phyloP scores from a whole-genome alignment of 495 filamentous ascomycete species.

The Aspergillus coremiiformis region DNA sequence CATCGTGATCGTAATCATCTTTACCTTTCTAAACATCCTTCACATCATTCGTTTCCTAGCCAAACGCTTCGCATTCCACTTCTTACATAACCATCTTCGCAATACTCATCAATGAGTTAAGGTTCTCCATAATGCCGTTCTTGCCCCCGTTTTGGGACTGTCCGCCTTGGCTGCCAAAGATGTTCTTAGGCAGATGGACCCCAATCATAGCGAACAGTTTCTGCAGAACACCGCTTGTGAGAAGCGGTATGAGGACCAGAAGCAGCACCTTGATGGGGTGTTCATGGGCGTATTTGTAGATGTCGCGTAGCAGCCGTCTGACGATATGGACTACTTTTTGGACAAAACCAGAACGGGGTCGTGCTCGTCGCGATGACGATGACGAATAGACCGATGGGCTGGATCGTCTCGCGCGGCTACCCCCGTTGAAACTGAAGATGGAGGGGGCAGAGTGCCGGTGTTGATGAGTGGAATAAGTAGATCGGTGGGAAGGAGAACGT shows the following conservation, averaged over 20 bases:
- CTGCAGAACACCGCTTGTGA: constrained; percentile 71
- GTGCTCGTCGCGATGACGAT: constrained; percentile 52
- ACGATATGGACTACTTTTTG: constrained; percentile 60
- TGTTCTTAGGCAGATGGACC: constrained; percentile 55
- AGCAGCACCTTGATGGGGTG: constrained; percentile 80
- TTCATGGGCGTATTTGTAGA: constrained; percentile 65
- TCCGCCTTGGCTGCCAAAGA: constrained; percentile 37
- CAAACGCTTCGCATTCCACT: background rate
- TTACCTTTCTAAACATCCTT: background rate
- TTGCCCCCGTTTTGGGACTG: constrained; percentile 13
- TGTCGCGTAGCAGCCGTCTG: constrained; percentile 63
- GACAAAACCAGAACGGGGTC: constrained; percentile 68
- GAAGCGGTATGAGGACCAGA: constrained; percentile 74
- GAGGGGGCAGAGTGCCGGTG: constrained; percentile 41
- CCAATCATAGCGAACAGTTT: constrained; percentile 69
- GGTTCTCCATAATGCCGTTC: constrained; percentile 35
- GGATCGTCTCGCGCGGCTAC: constrained; percentile 25
- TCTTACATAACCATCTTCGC: constrained; percentile 58
- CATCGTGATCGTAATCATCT: constrained; percentile 14
- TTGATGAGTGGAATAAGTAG: constrained; percentile 34
- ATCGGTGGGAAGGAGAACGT: constrained; percentile 31
- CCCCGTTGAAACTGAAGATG: constrained; percentile 43
- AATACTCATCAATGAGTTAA: constrained; percentile 47
- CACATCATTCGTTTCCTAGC: background rate
- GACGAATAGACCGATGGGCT: constrained; percentile 53